phyloP scores from a whole-genome alignment of 1,284 basidiomycete genomes.

The Anthracocystis panici-leucophaei region DNA sequence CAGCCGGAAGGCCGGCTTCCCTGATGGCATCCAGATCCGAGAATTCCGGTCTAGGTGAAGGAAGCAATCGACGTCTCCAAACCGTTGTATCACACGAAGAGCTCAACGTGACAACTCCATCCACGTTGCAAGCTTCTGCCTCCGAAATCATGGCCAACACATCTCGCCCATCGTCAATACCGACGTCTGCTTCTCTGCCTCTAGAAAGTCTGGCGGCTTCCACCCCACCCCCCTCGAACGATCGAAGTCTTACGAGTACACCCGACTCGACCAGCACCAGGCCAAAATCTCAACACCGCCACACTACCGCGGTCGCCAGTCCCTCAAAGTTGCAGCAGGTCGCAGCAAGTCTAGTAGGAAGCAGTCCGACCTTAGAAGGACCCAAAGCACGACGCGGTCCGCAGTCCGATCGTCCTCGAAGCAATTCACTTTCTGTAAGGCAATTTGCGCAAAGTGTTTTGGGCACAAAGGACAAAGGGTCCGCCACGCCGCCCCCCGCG shows the following conservation, averaged over 20 bases:
- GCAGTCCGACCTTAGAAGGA: constrained; percentile 22
- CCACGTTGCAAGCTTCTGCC: constrained; percentile 13
- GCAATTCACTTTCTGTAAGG: constrained; percentile 57
- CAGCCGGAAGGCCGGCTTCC: constrained; percentile 5
- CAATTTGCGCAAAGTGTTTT: constrained; percentile 50
- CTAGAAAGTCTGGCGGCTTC: constrained; percentile 1
- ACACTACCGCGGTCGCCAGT: constrained; percentile 37
- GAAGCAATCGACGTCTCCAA: constrained; percentile 28
- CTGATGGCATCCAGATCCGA: constrained; percentile 32
- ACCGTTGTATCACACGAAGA: constrained; percentile 50
- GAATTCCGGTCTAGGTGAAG: constrained; percentile 24
- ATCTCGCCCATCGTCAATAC: neutral
- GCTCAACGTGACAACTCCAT: constrained; percentile 19
- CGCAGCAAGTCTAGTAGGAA: constrained; percentile 16
- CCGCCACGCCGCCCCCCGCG: constrained; percentile 13
- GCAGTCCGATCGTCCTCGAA: constrained; percentile 47
- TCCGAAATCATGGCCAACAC: constrained; percentile 13
- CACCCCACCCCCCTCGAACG: constrained; percentile 14
- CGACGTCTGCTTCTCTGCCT: constrained; percentile 10
- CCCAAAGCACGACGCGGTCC: constrained; percentile 26
- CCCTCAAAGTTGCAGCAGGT: constrained; percentile 43
- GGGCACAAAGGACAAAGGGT: constrained; percentile 41
- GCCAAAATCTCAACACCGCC: constrained; percentile 43
- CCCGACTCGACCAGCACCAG: constrained; percentile 23
- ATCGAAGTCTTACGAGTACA: constrained; percentile 25